Evolutionary conservation across 805 yeast species (phyloP), one percentile per base, ranked within the genome.

Genomic region (Teunomyces panamensis): DNA sequence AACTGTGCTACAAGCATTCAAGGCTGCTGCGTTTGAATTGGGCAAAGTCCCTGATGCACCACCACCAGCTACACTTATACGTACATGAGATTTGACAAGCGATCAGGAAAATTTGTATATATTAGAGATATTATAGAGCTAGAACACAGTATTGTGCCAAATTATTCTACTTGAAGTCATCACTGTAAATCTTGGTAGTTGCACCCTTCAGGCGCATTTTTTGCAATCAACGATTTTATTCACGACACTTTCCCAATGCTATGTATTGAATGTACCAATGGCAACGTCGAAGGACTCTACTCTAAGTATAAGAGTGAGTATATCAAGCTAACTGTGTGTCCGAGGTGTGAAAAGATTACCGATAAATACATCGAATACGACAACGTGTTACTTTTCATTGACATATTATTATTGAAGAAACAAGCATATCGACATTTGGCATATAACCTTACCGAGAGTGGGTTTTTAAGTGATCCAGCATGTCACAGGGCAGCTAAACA

Each of bases 281-380:
- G 65, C 26, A 80, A 84, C 3, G 85, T 84, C 30, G 71, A 74
- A 13, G 73, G 86, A 0, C 75, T 91, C 32, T 92, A 80, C 68
- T 83, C 85, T 17, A 75, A 74, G 54, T 91, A 87, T 65, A 80
- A 91, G 27, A 83, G 85, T 49, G 82, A 84, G 41, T 90, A 89
- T 57, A 88, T 92, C 42, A 82, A 87, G 53, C 76, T 89, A 33
- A 84, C 96, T 0, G 83, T 83, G 29, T 94, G 98, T 59, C 68
- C 79, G 2, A 63, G 68, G 27, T 94, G 99, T 63, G 75, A 79
- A 28, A 73, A 77, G 44, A 82, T 87, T 17, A 96, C 90, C 2
- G 99, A 94, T 65, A 85, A 87, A 61, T 94, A 94, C 67, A 84
- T 92, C 28, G 99, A 94, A 63, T 85, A 82, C 53, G 99, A 94